Percentiles rank a stretch among this genome's conserved stretches.
These are phyloP conservation scores for Aspergillus conjunctus DNA, from an alignment of 495 filamentous ascomycete genomes.

Conservation along the genomic window DNA sequence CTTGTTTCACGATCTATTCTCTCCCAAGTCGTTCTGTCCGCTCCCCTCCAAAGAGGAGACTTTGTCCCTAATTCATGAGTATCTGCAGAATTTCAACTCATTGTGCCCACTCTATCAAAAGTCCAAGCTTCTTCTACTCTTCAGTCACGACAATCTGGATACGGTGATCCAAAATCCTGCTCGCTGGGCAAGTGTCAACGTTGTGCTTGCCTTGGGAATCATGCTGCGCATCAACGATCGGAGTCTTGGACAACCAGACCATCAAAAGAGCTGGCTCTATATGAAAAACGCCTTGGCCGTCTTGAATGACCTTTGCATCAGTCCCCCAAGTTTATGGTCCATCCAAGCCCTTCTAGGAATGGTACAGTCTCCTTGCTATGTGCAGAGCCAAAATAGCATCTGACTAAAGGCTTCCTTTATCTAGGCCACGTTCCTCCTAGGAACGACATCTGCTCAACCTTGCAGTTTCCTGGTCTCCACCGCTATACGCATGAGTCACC, in stretches of 20 bases:
- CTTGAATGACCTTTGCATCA: conserved; percentile 22
- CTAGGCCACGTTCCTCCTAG: conserved; percentile 21
- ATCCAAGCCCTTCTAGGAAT: conserved; percentile 23
- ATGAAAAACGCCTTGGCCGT: conserved; percentile 23
- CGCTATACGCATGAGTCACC: conserved; percentile 22
- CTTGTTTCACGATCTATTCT: conserved; percentile 10
- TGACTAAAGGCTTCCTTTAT: not conserved
- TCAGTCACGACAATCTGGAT: conserved; percentile 12
- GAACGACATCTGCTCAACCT: conserved; percentile 18
- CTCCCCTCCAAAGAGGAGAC: conserved; percentile 22
- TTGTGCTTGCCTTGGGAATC: conserved; percentile 21
- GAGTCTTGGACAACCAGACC: conserved; percentile 8
- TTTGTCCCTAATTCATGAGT: conserved; percentile 17
- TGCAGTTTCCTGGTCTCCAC: conserved; percentile 24
- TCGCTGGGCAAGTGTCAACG: conserved; percentile 24
- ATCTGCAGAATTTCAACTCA: conserved; percentile 22
- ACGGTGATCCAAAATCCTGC: conserved; percentile 2
- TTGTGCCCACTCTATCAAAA: conserved; percentile 21
- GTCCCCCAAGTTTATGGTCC: conserved; percentile 21
- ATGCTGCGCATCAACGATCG: conserved; percentile 17
- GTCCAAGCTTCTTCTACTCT: conserved; percentile 22
- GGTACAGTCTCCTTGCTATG: conserved; percentile 9
- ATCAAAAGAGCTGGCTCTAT: conserved; percentile 24
- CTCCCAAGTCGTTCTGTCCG: conserved; percentile 18
- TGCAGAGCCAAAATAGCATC: not conserved